Evolutionary conservation across 2,329 filamentous ascomycete genomes (phyloP), one percentile per base, ranked within the genome.

Genomic region (Ophiostoma populinum): DNA sequence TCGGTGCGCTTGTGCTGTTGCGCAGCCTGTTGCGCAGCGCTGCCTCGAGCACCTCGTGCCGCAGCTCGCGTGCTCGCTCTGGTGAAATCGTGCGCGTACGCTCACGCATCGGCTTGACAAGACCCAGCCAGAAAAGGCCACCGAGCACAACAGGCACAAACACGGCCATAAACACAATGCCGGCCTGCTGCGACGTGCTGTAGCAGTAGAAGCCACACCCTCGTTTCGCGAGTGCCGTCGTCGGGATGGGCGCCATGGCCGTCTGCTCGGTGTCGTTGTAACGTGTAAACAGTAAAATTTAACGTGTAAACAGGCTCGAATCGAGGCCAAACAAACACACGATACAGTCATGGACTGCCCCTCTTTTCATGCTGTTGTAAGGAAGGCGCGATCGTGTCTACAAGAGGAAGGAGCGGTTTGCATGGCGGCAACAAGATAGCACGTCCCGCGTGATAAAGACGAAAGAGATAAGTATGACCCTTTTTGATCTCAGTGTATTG

Each of bases 131-230:
- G 24, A 51, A 51, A 5, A 49, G 34, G 10, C 57, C 25, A 0
- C 46, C 40, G 3, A 59, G 26, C 10, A 52, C 39, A 4, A 43
- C 42, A 2, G 49, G 43, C 8, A 42, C 38, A 6, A 56, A 37
- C 7, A 54, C 37, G 11, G 51, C 44, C 38, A 52, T 55, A 38
- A 57, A 51, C 12, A 62, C 52, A 20, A 61, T 50, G 2, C 59
- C 59, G 16, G 52, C 53, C 22, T 58, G 49, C 28, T 58, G 48
- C 0, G 51, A 42, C 8, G 42, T 30, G 19, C 45, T 56, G n/a
- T 62, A 47, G 38, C 59, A 63, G 27, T 47, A 38, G 56, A 57
- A 63, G 3, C 43, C 39, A 40, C 53, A 59, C n/a, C 4, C 16
- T 31, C 39, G 24, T 28, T 35, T 7, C 29, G 32, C 5, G 9